Percentiles rank a stretch among this genome's conserved stretches.
Conservation (phyloP, 495 filamentous ascomycete genomes). For the Oidiodendron maius region DNA sequence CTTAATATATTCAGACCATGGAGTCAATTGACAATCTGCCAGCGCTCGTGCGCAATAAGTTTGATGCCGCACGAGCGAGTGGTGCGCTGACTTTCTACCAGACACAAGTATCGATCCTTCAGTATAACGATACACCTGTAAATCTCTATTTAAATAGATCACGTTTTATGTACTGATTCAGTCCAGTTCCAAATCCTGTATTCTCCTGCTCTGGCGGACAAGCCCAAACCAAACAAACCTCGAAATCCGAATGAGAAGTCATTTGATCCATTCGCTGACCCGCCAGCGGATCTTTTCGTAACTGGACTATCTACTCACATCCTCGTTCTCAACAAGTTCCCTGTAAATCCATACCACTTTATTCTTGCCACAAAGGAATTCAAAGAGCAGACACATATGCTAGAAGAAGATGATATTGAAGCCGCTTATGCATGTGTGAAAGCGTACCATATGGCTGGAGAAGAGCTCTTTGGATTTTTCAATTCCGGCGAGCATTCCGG, state of each 20-base stretch:
- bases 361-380: slow-evolving; percentile 66
- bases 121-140: slow-evolving; percentile 17
- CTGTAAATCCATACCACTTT: slow-evolving; percentile 73
- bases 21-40: slow-evolving; percentile 12
- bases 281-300: slow-evolving; percentile 55
- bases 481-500: slow-evolving; percentile 75
- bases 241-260: slow-evolving; percentile 29
- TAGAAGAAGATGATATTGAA: slow-evolving; percentile 60
- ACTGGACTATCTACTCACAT: slow-evolving; percentile 52
- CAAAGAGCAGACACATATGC: slow-evolving; percentile 60
- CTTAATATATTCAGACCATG: no score
- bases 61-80: slow-evolving; percentile 17
- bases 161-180: background rate
- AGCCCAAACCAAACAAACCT: slow-evolving; percentile 48
- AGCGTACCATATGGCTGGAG: slow-evolving; percentile 41
- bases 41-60: slow-evolving; percentile 15
- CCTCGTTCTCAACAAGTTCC: slow-evolving; percentile 77
- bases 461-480: slow-evolving; percentile 70
- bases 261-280: slow-evolving; percentile 71
- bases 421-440: slow-evolving; percentile 60
- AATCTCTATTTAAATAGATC: no score
- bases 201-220: slow-evolving; percentile 69
- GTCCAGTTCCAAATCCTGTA: slow-evolving; percentile 80
- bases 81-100: slow-evolving; percentile 20
- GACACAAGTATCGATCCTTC: slow-evolving; percentile 17